phyloP scores from a whole-genome alignment of 306 rosid genomes.

The Quercus rubra region DNA sequence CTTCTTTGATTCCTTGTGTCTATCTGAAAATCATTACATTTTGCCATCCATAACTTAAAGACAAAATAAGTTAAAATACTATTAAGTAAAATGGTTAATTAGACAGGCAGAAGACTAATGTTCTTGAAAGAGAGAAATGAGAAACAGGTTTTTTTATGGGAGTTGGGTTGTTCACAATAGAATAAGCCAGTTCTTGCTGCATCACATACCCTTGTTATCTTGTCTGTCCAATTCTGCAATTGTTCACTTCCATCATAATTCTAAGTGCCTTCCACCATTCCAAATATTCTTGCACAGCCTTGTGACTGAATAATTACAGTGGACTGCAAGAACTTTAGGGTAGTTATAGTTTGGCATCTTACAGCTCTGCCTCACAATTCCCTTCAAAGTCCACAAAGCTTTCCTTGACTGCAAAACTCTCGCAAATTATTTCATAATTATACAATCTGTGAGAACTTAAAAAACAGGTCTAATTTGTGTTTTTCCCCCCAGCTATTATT shows the following conservation, averaged over 20 bases:
- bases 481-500: constrained; percentile 38
- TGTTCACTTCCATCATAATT: constrained; percentile 22
- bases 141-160: neutral
- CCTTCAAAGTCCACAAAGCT: constrained; percentile 82
- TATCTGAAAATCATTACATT: constrained; percentile 44
- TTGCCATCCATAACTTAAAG: neutral
- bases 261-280: constrained; percentile 39
- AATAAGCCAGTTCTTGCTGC: neutral
- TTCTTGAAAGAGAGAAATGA: neutral
- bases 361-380: constrained; percentile 91
- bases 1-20: constrained; percentile 58
- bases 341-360: constrained; percentile 78
- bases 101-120: neutral
- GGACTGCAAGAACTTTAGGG: constrained; percentile 83
- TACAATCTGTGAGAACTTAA: neutral
- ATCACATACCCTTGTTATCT: constrained; percentile 48
- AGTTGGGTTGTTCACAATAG: neutral
- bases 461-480: neutral
- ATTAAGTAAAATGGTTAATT: neutral
- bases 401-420: constrained; percentile 63
- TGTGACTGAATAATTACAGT: constrained; percentile 74
- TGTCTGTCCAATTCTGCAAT: constrained; percentile 48
- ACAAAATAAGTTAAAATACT: too few relatives aligned
- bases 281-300: constrained; percentile 60
- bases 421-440: neutral